These are phyloP conservation scores for Erodium texanum DNA, from an alignment of 441 rosid species.

Conservation along the genomic window DNA sequence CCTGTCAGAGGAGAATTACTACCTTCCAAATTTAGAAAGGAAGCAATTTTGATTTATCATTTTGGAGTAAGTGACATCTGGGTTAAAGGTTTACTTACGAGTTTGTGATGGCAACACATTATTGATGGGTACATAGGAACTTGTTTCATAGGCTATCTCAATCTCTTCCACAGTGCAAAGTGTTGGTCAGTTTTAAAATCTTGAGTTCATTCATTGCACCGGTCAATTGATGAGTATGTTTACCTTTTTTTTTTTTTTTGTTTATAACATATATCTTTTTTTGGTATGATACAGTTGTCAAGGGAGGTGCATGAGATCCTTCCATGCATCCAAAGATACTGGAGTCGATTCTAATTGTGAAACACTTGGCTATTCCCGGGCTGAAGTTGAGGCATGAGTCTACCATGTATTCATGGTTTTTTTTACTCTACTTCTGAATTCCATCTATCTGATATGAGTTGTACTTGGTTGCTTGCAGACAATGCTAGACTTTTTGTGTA, in stretches of 20 bases:
- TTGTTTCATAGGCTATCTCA: neutral
- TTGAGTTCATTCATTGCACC: neutral
- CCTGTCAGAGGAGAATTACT: neutral
- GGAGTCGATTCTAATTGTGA: slow-evolving; percentile 56
- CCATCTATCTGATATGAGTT: slow-evolving; percentile 10
- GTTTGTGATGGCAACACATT: neutral
- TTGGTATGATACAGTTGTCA: slow-evolving; percentile 56
- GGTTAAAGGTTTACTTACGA: neutral
- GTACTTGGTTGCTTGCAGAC: slow-evolving; percentile 33
- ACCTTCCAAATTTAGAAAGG: neutral
- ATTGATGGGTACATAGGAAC: neutral
- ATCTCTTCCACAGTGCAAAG: neutral
- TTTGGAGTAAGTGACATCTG: neutral
- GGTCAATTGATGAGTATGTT: neutral
- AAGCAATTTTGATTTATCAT: neutral
- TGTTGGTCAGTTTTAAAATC: neutral
- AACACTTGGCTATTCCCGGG: slow-evolving; percentile 53
- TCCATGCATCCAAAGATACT: slow-evolving; percentile 56
- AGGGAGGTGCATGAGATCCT: slow-evolving; percentile 85
- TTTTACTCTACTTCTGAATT: slow-evolving; percentile 3
- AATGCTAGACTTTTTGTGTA: slow-evolving; percentile 45
- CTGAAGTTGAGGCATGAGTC: slow-evolving; percentile 56
- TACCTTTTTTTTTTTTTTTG: neutral
- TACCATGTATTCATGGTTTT: slow-evolving; percentile 13
- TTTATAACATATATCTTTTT: neutral